A percentile compares a stretch with the other conserved stretches of the same genome.
Conservation (phyloP, 129 eudicot genomes). For the Flaveria ramosissima region DNA sequence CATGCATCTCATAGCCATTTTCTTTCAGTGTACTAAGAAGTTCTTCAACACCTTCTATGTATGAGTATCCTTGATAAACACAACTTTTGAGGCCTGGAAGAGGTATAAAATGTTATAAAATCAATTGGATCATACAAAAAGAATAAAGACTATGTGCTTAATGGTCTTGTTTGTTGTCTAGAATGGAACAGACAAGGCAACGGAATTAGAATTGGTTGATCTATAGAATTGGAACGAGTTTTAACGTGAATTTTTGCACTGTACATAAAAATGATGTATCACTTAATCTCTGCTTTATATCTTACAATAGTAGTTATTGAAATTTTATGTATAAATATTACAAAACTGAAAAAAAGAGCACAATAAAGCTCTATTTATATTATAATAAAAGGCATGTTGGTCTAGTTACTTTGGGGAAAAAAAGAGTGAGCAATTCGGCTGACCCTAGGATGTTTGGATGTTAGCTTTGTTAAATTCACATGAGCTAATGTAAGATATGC, state of each 20-base stretch:
- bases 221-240: too few relatives aligned
- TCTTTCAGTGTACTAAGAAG: conserved; percentile 58
- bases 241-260: too few relatives aligned
- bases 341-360: too few relatives aligned
- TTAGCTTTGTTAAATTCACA: not conserved
- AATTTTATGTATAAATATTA: too few relatives aligned
- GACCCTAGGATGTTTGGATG: not conserved
- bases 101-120: conserved; percentile 10
- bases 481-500: not conserved
- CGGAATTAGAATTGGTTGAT: too few relatives aligned
- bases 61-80: conserved; percentile 67
- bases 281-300: too few relatives aligned
- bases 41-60: conserved; percentile 79
- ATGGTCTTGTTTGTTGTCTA: not conserved
- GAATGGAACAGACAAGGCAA: not conserved
- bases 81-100: conserved; percentile 81
- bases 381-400: too few relatives aligned
- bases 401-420: not conserved
- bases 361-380: too few relatives aligned
- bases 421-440: too few relatives aligned
- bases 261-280: too few relatives aligned
- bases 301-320: too few relatives aligned
- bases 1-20: conserved; percentile 89
- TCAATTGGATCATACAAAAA: not conserved
- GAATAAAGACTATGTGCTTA: not conserved